phyloP scores from a whole-genome alignment of 2,329 filamentous ascomycete genomes.

The Fusarium staphyleae region DNA sequence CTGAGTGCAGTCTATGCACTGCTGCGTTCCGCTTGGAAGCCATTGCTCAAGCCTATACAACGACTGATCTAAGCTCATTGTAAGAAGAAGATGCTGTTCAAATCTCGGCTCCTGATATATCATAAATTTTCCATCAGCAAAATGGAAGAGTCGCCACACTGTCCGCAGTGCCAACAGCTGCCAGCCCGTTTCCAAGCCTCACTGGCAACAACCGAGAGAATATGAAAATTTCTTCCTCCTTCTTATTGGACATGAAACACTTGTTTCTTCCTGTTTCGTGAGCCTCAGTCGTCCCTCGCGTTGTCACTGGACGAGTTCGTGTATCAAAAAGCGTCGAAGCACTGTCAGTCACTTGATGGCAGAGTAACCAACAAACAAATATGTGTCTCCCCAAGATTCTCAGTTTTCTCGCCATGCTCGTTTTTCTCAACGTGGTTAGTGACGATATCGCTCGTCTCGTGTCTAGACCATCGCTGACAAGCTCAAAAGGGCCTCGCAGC shows the following conservation, averaged over 20 bases:
- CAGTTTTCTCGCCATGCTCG: background rate
- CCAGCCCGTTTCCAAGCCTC: background rate
- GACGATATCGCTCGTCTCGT: background rate
- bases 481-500: background rate
- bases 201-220: background rate
- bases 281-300: background rate
- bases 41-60: too few relatives aligned
- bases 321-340: background rate
- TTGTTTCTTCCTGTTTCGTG: background rate
- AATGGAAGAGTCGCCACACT: background rate
- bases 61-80: too few relatives aligned
- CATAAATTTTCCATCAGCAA: background rate
- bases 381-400: background rate
- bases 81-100: too few relatives aligned
- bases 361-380: background rate
- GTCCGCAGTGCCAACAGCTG: constrained; percentile 2
- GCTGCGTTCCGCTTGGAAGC: background rate
- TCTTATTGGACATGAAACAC: background rate
- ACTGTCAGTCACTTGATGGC: background rate
- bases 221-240: background rate
- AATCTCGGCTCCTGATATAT: too few relatives aligned
- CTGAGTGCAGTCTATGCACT: background rate
- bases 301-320: background rate
- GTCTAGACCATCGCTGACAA: background rate
- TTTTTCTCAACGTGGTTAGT: constrained; percentile 1